Evolutionary conservation across 164 flowering plant species (phyloP).

Genomic region (Cinnamomum micranthum): DNA sequence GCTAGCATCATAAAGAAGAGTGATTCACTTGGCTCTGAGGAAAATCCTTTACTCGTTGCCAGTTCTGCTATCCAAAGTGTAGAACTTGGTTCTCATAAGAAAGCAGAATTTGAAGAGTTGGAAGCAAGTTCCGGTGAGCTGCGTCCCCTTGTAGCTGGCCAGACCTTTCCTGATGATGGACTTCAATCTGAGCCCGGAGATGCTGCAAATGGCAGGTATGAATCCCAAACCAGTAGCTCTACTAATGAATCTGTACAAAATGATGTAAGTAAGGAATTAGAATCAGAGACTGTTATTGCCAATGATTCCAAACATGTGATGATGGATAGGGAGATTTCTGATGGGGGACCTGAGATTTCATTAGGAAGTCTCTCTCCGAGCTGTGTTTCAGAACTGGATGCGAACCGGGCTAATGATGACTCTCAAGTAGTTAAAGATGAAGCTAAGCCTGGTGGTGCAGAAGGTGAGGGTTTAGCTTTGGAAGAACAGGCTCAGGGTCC

Average conservation of each 20-base stretch:
- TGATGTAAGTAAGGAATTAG: conserved; percentile 2
- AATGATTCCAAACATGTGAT: conserved; percentile 13
- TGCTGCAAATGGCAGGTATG: background rate
- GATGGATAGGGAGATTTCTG: background rate
- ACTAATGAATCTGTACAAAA: background rate
- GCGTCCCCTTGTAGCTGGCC: conserved; percentile 1
- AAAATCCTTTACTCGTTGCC: background rate
- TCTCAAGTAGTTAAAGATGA: conserved; percentile 2
- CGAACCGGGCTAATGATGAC: conserved; percentile 18
- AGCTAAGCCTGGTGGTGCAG: conserved; percentile 18
- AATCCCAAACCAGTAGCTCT: background rate
- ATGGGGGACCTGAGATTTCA: conserved; percentile 11
- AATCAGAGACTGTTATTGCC: conserved; percentile 1
- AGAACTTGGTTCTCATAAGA: background rate
- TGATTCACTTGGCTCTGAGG: background rate
- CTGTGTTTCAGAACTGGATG: conserved; percentile 8
- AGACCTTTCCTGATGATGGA: conserved; percentile 4
- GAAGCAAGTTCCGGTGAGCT: conserved; percentile 8
- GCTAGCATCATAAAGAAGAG: conserved; percentile 7
- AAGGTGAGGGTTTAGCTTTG: conserved; percentile 38
- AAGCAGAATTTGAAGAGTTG: conserved; percentile 16
- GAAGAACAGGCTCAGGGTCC: conserved; percentile 52
- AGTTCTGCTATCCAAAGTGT: background rate
- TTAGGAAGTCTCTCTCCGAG: background rate
- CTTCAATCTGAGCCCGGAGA: conserved; percentile 2